Evolutionary conservation across 1,139 yeast species (phyloP), one percentile per base, ranked within the genome.

Genomic region (Candida neerlandica): DNA sequence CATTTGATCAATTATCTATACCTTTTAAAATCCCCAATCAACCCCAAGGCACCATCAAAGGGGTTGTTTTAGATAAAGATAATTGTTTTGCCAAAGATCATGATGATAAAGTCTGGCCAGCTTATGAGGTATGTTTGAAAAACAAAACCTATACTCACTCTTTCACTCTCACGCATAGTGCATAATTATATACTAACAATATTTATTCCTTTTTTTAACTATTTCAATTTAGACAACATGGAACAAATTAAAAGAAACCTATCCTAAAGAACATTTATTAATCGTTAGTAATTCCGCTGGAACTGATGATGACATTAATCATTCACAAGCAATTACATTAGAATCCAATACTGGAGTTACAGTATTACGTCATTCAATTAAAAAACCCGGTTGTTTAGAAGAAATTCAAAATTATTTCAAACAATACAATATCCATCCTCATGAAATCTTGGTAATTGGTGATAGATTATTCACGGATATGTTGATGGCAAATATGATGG

Each of bases 211-310:
- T 19, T 11, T n/a, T 26, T 19, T 23, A 4, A 23, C 9, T 7
- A 23, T 23, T 4, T n/a, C n/a, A n/a, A 11, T 26, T 12, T 47
- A 69, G 62, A 73, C 71, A 7, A 76, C 80, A 14, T 90, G 96
- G 95, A 67, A 72, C 5, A 60, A 65, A 29, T 72, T 92, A 48
- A 75, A 77, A 45, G 59, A 64, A 5, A 60, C 67, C 2, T 90
- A 86, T 58, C 92, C 96, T 0, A 82, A 77, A 35, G 84, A 82
- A n/a, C 75, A 77, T 26, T 64, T 92, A 19, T 71, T 91, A 32
- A 87, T 94, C 35, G 97, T 94, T 3, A 88, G 96, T 59, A 94
- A 94, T 62, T 89, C 96, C 0, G 97, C 98, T 0, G 99, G 99
- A 0, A 89, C 97, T 1, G 75, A 79, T 50, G 96, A 85, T 57